Evolutionary conservation across 345 rosid genomes (phyloP), one percentile per base, ranked within the genome.

Genomic region (Dipteronia sinensis): DNA sequence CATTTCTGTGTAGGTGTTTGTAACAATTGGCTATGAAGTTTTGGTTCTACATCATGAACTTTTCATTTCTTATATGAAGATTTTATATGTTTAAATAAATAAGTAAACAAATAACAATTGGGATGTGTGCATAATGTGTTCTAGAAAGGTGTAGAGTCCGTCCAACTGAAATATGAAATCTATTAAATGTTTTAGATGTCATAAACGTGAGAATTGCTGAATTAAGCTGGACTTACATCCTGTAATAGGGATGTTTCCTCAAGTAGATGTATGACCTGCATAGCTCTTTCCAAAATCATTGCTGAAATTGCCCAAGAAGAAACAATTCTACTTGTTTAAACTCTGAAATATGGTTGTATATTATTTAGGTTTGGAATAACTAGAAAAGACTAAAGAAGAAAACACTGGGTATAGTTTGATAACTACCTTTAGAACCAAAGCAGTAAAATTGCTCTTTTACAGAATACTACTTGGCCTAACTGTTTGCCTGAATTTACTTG

Each of bases 41-140:
- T 69, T 49, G 55, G 17, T 46, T 19, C 20, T 71, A 17, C 62
- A 20, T 73, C 12, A 38, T 1, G 13, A 7, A 58, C 42, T 61
- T 4, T 40, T 34, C 67, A 12, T 12, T 22, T 58, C n/a, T 53
- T 29, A 25, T 34, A 6, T 34, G 15, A 56, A 72, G 34, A 72
- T 6, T 27, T 44, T 13, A 56, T 20, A 13, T 34, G 7, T n/a
- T 22, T 58, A 40, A 59, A 58, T 40, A 38, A 58, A 58, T 58
- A 15, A 10, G 15, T 58, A 40, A 4, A 73, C 25, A 38, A 40
- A 1, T 20, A 61, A n/a, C 42, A 56, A 71, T 19, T 49, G 55
- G 7, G 44, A 27, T 69, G 25, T 71, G 44, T 19, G 49, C 29
- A 70, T 70, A 27, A 46, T 27, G 44, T 69, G 75, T 71, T 49